Evolutionary conservation across 805 yeast species (phyloP), one percentile per base, ranked within the genome.

Genomic region (Schwanniomyces vanrijiae): DNA sequence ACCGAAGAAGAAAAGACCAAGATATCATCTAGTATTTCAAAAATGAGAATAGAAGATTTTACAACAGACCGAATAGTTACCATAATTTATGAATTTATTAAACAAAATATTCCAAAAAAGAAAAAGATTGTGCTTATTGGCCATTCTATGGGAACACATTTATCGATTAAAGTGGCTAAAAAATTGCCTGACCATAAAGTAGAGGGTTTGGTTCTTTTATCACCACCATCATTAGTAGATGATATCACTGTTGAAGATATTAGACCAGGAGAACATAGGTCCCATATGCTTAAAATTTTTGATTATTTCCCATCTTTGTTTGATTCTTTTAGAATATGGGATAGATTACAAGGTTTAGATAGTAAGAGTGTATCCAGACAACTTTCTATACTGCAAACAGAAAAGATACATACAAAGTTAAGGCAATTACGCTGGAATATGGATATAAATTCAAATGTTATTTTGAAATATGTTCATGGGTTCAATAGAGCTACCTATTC

Each of bases 61-160:
- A 44, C 52, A 20, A 69, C 77, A 4, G 76, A 71, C 16, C 66
- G 60, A 47, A 68, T 80, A 9, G 78, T 67, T 19, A 66, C 61
- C 19, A 57, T 78, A 11, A 42, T 80, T 9, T 57, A 55, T 39
- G 72, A 66, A 43, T 70, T 73, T 34, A 53, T 80, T 8, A 47
- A 46, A 26, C 69, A 65, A 49, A 62, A 65, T 40, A 67, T 77
- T 16, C 77, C 81, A 0, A 41, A 46, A 1, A 55, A 67, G 25
- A 71, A 81, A 51, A 72, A 63, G 41, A 54, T 78, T 16, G 67
- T 81, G 2, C 55, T 85, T 21, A 62, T 85, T 5, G 91, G 90
- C 14, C 94, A 86, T 65, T 85, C 91, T 2, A 82, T 84, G 83
- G 95, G 92, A 4, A 75, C 88, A 5, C 80, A 76, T 48, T 59